These are phyloP conservation scores for Suillus variegatus DNA, from an alignment of 768 basidiomycete genomes.

Conservation along the genomic window DNA sequence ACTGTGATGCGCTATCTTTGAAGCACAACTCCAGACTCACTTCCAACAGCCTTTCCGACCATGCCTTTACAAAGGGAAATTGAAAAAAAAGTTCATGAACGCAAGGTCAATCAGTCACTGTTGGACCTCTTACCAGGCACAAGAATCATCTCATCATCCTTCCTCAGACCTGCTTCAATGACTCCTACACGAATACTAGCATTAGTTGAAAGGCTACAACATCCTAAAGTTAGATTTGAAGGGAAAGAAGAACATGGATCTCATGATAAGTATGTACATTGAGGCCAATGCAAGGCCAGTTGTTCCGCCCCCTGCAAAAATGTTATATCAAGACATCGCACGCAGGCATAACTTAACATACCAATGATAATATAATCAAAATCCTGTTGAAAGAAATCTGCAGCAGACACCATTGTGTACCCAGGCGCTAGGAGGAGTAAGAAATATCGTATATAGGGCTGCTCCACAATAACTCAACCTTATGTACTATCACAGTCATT, in stretches of 20 bases:
- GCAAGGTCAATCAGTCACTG: not conserved
- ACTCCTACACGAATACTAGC: slow-evolving; percentile 10
- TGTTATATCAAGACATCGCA: not conserved
- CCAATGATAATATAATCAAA: slow-evolving; percentile 23
- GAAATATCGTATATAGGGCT: not conserved
- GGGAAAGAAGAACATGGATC: not conserved
- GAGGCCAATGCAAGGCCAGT: slow-evolving; percentile 18
- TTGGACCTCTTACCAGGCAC: slow-evolving; percentile 7
- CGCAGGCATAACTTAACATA: slow-evolving; percentile 3
- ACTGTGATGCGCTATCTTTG: not conserved
- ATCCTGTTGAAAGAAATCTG: slow-evolving; percentile 10
- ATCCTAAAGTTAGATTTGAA: not conserved
- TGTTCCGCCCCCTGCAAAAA: slow-evolving; percentile 15
- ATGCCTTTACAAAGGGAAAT: slow-evolving; percentile 6
- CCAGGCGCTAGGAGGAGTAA: not conserved
- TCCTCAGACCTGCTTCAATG: slow-evolving; percentile 19
- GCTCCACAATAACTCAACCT: not conserved
- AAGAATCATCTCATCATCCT: slow-evolving; percentile 16
- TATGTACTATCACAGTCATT: not conserved
- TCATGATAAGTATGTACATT: slow-evolving; percentile 7
- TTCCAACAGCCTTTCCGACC: slow-evolving; percentile 12
- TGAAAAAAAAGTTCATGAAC: not conserved
- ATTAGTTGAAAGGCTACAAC: slow-evolving; percentile 14
- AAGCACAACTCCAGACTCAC: slow-evolving; percentile 8
- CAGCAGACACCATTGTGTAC: slow-evolving; percentile 11